Evolutionary conservation across 2,329 filamentous ascomycete species (phyloP).

Genomic region (Cercospora janseana): DNA sequence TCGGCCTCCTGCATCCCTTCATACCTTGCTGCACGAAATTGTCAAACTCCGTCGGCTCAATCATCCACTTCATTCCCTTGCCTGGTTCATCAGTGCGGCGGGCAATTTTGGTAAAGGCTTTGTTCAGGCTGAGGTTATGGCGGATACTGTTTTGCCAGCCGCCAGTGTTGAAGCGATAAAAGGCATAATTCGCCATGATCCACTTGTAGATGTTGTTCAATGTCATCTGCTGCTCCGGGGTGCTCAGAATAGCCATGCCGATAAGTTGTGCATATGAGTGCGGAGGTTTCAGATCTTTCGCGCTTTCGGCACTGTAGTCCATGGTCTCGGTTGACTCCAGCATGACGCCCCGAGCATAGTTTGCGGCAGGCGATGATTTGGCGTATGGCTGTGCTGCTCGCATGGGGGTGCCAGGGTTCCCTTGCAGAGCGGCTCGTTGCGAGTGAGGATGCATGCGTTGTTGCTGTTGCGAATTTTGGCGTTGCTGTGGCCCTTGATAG

Average conservation of each 20-base stretch:
- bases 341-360: conserved; percentile 52
- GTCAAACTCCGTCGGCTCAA: conserved; percentile 77
- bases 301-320: conserved; percentile 77
- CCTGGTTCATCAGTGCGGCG: conserved; percentile 91
- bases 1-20: conserved; percentile 43
- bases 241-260: conserved; percentile 88
- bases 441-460: conserved; percentile 40
- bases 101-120: conserved; percentile 89
- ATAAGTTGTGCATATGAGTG: conserved; percentile 98
- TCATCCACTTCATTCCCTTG: conserved; percentile 99
- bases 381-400: conserved; percentile 36
- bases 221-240: conserved; percentile 82
- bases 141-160: conserved; percentile 99
- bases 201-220: conserved; percentile 90
- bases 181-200: conserved; percentile 88
- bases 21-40: conserved; percentile 76
- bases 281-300: conserved; percentile 89
- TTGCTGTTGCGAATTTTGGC: conserved; percentile 20
- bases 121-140: conserved; percentile 93
- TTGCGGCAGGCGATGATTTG: conserved; percentile 48
- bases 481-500: conserved; percentile 29
- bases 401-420: conserved; percentile 39
- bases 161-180: conserved; percentile 79
- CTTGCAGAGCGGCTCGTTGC: conserved; percentile 33
- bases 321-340: conserved; percentile 58